A percentile compares a stretch with the other conserved stretches of the same genome.
Evolutionary conservation across 176 grass and related monocot genomes (phyloP).

Genomic region (Rhynchospora tenuis): DNA sequence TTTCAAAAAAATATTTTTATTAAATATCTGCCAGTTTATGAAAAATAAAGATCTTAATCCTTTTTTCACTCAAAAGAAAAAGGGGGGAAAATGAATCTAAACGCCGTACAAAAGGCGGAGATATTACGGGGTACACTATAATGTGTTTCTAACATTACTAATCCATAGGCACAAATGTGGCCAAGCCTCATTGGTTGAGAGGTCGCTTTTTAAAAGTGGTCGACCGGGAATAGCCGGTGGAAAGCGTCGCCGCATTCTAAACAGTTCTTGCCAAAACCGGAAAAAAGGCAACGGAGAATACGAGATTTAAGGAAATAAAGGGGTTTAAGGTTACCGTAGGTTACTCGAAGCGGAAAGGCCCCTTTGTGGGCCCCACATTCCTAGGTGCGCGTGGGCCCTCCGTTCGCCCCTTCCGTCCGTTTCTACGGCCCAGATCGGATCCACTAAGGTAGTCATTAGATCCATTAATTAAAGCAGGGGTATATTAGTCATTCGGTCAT

Average conservation of each 20-base stretch:
- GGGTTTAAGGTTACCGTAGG: conserved; percentile 19
- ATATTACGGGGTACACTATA: neutral
- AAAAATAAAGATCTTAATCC: too few species aligned
- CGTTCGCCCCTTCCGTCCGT: neutral
- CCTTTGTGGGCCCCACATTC: neutral
- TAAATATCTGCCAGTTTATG: too few species aligned
- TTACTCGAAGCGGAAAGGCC: conserved; percentile 20
- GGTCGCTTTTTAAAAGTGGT: neutral
- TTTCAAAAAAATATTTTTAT: too few species aligned
- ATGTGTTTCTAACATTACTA: neutral
- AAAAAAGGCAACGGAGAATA: conserved; percentile 23
- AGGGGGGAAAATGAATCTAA: too few species aligned
- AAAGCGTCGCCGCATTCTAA: neutral
- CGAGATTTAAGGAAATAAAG: conserved; percentile 3
- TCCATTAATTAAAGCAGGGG: neutral
- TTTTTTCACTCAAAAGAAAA: too few species aligned
- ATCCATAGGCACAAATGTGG: neutral
- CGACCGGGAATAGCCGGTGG: conserved; percentile 25
- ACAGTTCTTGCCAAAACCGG: conserved; percentile 31
- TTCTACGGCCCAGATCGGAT: neutral
- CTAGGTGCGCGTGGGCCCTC: neutral
- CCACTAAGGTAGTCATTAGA: neutral
- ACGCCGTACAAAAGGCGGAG: neutral
- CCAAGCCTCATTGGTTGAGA: neutral
- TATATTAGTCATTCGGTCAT: neutral